phyloP scores from a whole-genome alignment of 345 rosid genomes.

The Salix suchowensis region DNA sequence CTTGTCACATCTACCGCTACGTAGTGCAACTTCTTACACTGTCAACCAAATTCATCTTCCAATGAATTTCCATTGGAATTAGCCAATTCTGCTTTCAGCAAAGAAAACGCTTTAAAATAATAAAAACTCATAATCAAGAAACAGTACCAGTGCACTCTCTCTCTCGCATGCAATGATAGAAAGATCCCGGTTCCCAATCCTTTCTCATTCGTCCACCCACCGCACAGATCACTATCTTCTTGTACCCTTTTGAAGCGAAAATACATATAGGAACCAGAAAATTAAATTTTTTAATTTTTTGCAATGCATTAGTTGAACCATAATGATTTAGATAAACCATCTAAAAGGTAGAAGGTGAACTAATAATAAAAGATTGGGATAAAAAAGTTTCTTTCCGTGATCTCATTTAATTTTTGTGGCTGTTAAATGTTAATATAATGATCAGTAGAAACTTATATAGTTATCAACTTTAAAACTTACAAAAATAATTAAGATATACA shows the following conservation, averaged over 20 bases:
- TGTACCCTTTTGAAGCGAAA: not conserved
- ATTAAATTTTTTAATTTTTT: not conserved
- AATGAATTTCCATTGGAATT: not conserved
- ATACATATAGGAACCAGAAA: not conserved
- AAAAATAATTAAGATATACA: rapidly evolving
- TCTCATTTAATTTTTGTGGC: too few species aligned
- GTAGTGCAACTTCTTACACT: not conserved
- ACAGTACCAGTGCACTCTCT: not conserved
- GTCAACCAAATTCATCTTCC: constrained; percentile 5
- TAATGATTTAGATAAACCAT: too few species aligned
- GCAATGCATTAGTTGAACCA: not conserved
- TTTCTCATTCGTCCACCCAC: too few species aligned
- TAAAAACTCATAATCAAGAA: not conserved
- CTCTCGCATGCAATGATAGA: not conserved
- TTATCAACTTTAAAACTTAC: too few species aligned
- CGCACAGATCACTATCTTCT: not conserved
- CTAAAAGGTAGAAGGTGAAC: too few species aligned
- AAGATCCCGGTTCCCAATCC: not conserved
- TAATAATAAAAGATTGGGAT: too few species aligned
- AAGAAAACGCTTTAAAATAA: not conserved
- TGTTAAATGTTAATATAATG: too few species aligned
- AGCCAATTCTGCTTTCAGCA: not conserved
- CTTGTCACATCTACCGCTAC: not conserved
- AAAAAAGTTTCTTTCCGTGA: too few species aligned
- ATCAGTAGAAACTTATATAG: rapidly evolving